A percentile compares a stretch with the other conserved stretches of the same genome.
Conservation (phyloP, 495 filamentous ascomycete genomes). For the Bryoglossum gracile region DNA sequence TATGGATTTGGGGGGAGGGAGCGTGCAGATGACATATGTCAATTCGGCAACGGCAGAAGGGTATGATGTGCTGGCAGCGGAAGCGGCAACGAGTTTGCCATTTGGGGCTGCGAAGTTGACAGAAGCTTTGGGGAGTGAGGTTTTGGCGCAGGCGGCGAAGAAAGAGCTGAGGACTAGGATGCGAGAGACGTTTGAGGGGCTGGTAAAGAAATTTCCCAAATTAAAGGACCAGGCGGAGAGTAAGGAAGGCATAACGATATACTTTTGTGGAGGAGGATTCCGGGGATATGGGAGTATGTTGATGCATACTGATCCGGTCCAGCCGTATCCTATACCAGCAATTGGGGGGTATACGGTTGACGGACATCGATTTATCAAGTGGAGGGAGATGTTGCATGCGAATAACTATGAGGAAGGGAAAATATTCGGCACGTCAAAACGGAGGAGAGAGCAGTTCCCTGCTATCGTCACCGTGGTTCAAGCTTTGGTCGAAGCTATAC, state of each 20-base stretch:
- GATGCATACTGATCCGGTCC: conserved; percentile 57
- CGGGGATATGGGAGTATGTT: conserved; percentile 84
- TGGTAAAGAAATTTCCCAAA: conserved; percentile 36
- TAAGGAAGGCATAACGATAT: conserved; percentile 58
- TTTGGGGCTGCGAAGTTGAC: conserved; percentile 83
- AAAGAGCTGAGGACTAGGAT: conserved; percentile 53
- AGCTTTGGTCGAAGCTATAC: conserved; percentile 59
- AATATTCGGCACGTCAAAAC: conserved; percentile 78
- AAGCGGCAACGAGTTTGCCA: conserved; percentile 50
- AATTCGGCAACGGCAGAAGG: conserved; percentile 36
- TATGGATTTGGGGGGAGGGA: conserved; percentile 86
- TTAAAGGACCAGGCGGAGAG: conserved; percentile 37
- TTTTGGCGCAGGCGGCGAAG: conserved; percentile 37
- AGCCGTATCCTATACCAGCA: conserved; percentile 76
- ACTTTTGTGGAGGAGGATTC: conserved; percentile 86
- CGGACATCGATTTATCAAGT: conserved; percentile 54
- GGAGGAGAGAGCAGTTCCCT: conserved; percentile 72
- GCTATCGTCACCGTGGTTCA: conserved; percentile 75
- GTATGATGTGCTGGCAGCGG: conserved; percentile 42
- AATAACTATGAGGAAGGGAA: conserved; percentile 46
- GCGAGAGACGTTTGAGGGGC: conserved; percentile 47
- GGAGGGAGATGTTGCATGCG: conserved; percentile 47
- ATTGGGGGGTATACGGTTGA: conserved; percentile 73
- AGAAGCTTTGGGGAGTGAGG: conserved; percentile 43
- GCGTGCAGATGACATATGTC: conserved; percentile 85